Conservation (phyloP, 2,329 filamentous ascomycete species). For the Aspergillus pseudotamarii region DNA sequence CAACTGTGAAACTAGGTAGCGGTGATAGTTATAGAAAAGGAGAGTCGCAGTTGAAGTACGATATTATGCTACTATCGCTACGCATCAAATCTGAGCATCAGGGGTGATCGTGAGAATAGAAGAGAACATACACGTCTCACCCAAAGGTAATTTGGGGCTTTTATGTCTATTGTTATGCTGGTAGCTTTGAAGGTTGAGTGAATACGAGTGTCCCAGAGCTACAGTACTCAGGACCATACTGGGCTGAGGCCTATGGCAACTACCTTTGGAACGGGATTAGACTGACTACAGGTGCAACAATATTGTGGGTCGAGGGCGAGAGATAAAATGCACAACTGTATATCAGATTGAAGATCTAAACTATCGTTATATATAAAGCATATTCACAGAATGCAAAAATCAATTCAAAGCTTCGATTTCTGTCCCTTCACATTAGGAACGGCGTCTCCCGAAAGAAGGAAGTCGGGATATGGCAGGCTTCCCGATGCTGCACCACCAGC, state of each 20-base stretch:
- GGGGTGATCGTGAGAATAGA: not conserved
- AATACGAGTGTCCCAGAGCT: not conserved
- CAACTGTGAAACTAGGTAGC: not conserved
- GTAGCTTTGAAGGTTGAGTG: not conserved
- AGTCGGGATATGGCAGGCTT: constrained; percentile 59
- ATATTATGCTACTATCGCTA: not conserved
- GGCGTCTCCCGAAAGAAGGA: constrained; percentile 56
- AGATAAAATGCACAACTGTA: not conserved
- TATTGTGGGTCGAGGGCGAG: too few relatives aligned
- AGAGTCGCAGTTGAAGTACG: not conserved
- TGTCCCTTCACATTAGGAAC: constrained; percentile 62
- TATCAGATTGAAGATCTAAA: not conserved
- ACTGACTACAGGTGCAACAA: too few relatives aligned
- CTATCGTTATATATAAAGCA: not conserved
- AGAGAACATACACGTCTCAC: not conserved
- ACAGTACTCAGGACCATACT: not conserved
- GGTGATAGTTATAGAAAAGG: not conserved
- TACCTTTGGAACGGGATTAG: not conserved
- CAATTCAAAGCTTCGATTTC: constrained; percentile 55
- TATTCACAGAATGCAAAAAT: not conserved
- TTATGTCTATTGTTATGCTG: not conserved
- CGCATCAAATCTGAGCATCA: not conserved
- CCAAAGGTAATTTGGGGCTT: not conserved
- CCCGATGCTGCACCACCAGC: constrained; percentile 33
- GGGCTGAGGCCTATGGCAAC: not conserved